Evolutionary conservation across 2,329 filamentous ascomycete genomes (phyloP), one percentile per base, ranked within the genome.

Genomic region (Hypoxylon sp.): DNA sequence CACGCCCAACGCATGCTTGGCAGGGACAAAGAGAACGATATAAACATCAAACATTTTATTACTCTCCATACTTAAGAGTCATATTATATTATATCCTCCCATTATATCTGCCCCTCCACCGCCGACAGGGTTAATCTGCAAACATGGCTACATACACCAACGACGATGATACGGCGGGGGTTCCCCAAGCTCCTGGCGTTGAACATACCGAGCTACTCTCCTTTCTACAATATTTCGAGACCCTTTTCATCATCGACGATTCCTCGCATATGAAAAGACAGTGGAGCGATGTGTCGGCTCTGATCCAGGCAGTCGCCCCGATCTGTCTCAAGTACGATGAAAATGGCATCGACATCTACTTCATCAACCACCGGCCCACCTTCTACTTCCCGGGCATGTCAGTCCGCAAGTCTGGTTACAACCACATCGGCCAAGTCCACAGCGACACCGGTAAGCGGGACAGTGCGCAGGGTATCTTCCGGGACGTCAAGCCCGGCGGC

Each of bases 391-490:
- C 72, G 1, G 72, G 72, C 19, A 71, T 73, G 67, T 67, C 62
- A 19, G 64, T 74, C 5, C 72, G 71, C 62, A 74, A 73, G 66
- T 75, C 74, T 9, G 72, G 72, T 7, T 74, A 74, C 50, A 73
- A 73, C 66, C 62, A 74, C 60, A 71, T 74, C 63, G 71, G 73
- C 61, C 63, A 73, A 34, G 68, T 72, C 21, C 67, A 71, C 61
- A 68, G 71, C 61, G 71, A 73, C 55, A 67, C 53, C 25, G 70
- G 68, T 9, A 70, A 70, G 53, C 65, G 68, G 45, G 74, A 75
- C 60, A 75, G 71, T 66, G 69, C 73, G 2, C 71, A 73, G 23
- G 62, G 30, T 9, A 73, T 76, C 58, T 74, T 75, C 65, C 63
- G 66, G 3, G 49, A 46, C 28, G 72, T 75, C 30, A 72, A 72